Percentiles rank a stretch among this genome's conserved stretches.
Evolutionary conservation across 2,329 filamentous ascomycete species (phyloP).

Genomic region (Ceratocystis cubensis): DNA sequence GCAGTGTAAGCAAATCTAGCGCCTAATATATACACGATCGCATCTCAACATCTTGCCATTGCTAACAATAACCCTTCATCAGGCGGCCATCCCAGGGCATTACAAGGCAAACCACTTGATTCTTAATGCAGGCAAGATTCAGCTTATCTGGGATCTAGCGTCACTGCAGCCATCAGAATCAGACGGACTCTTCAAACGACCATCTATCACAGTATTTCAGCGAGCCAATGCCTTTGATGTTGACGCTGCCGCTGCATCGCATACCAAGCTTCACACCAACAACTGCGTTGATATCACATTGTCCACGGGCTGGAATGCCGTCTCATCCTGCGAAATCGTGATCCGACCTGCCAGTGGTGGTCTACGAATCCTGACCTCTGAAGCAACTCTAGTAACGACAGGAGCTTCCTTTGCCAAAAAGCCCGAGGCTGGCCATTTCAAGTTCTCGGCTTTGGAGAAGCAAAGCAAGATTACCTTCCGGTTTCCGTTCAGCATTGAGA

Average conservation of each 20-base stretch:
- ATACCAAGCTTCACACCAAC: conserved; percentile 67
- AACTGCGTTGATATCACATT: conserved; percentile 66
- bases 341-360: conserved; percentile 54
- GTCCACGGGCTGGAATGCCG: conserved; percentile 60
- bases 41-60: background rate
- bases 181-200: conserved; percentile 41
- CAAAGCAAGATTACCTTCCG: conserved; percentile 43
- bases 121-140: conserved; percentile 50
- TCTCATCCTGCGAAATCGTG: conserved; percentile 46
- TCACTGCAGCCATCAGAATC: conserved; percentile 36
- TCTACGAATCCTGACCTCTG: conserved; percentile 48
- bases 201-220: conserved; percentile 62
- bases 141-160: conserved; percentile 53
- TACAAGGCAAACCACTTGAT: conserved; percentile 65
- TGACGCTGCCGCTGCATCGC: conserved; percentile 50
- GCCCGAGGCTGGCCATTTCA: conserved; percentile 42
- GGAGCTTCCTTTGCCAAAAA: conserved; percentile 34
- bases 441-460: conserved; percentile 36
- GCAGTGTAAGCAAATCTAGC: conserved; percentile 27
- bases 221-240: conserved; percentile 55
- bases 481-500: conserved; percentile 69
- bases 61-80: conserved; percentile 25
- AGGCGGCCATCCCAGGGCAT: conserved; percentile 56
- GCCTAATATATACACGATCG: background rate
- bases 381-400: conserved; percentile 39